phyloP scores from a whole-genome alignment of 495 filamentous ascomycete genomes.

The Peziza echinospora region DNA sequence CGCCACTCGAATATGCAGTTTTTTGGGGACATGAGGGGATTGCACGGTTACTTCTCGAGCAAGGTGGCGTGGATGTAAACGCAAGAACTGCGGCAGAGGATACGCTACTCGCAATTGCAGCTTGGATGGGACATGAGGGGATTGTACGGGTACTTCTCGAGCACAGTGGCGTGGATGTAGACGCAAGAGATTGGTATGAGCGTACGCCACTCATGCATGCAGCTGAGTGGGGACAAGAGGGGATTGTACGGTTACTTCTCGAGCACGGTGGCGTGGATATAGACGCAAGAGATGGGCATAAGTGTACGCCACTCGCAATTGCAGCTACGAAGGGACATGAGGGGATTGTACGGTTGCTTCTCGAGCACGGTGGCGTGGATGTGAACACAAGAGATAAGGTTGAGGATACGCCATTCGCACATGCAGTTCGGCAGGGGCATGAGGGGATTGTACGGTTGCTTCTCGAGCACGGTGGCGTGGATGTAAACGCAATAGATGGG shows the following conservation, averaged over 20 bases:
- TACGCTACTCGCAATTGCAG: slow-evolving; percentile 23
- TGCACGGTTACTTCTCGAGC: slow-evolving; percentile 11
- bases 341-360: slow-evolving; percentile 5
- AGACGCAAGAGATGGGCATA: slow-evolving; percentile 1
- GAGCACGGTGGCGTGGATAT: slow-evolving; percentile 6
- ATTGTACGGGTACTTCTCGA: slow-evolving; percentile 13
- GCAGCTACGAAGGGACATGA: slow-evolving; percentile 9
- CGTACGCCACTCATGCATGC: slow-evolving; percentile 17
- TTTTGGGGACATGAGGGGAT: slow-evolving; percentile 6
- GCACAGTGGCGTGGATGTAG: slow-evolving; percentile 1
- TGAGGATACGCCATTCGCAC: slow-evolving; percentile 8
- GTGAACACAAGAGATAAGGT: slow-evolving; percentile 6
- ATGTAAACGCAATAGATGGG: slow-evolving; percentile 8
- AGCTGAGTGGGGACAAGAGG: slow-evolving; percentile 9
- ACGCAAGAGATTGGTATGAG: slow-evolving; percentile 10
- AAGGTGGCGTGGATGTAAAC: slow-evolving; percentile 4
- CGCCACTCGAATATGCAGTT: slow-evolving; percentile 23
- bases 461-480: slow-evolving; percentile 6
- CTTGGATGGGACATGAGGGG: slow-evolving; percentile 19
- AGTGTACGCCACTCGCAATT: slow-evolving; percentile 2
- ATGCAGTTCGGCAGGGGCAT: slow-evolving; percentile 9
- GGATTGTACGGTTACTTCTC: slow-evolving; percentile 11
- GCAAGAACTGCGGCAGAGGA: slow-evolving; percentile 1
- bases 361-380: slow-evolving; percentile 7
- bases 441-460: slow-evolving; percentile 13